Evolutionary conservation across 495 filamentous ascomycete genomes (phyloP).

Genomic region (Penicillium ochrochloron): DNA sequence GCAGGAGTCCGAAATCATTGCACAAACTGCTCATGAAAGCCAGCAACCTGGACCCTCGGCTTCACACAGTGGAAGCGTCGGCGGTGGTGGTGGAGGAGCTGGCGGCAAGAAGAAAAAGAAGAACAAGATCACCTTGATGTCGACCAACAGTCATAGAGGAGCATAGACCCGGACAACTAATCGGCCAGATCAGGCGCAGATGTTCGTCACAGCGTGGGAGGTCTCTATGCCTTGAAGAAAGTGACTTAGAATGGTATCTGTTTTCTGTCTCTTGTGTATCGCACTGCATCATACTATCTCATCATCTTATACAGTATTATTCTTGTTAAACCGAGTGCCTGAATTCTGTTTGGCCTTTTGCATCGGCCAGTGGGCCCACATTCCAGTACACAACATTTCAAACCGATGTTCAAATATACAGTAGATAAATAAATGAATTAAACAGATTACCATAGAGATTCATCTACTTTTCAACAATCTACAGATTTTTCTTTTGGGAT

Average conservation of each 20-base stretch:
- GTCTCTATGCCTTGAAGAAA: neutral
- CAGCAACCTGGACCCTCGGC: constrained; percentile 29
- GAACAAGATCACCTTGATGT: constrained; percentile 92
- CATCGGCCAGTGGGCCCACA: constrained; percentile 16
- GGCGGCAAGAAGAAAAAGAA: constrained; percentile 78
- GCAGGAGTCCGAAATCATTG: constrained; percentile 45
- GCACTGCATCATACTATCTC: neutral
- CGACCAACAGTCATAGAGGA: constrained; percentile 73
- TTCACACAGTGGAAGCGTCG: constrained; percentile 22
- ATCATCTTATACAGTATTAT: constrained; percentile 7
- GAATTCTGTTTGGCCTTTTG: constrained; percentile 1
- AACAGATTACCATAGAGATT: constrained; percentile 13
- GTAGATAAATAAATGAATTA: constrained; percentile 21
- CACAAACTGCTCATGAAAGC: constrained; percentile 38
- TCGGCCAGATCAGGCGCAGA: neutral
- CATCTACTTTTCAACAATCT: neutral
- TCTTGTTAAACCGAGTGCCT: neutral
- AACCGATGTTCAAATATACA: constrained; percentile 16
- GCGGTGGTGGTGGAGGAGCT: neutral
- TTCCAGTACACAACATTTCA: constrained; percentile 29
- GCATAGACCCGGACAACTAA: constrained; percentile 43
- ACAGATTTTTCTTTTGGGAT: neutral
- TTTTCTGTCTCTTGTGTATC: neutral
- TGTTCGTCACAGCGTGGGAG: neutral
- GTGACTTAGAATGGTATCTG: constrained; percentile 9